These are phyloP conservation scores for Talaromyces pinophilus DNA, from an alignment of 2,329 filamentous ascomycete species.

Conservation along the genomic window DNA sequence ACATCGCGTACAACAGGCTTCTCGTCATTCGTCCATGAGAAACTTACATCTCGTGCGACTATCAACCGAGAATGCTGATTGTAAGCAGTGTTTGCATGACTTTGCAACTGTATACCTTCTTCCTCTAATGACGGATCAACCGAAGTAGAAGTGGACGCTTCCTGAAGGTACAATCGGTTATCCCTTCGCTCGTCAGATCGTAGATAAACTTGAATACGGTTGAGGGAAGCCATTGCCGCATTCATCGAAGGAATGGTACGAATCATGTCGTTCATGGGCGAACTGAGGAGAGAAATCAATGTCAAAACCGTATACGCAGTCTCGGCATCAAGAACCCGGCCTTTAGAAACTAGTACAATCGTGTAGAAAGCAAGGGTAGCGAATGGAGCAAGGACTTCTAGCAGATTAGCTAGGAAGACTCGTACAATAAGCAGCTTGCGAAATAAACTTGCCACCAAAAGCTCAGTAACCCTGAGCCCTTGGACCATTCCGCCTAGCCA, in stretches of 20 bases:
- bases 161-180: constrained; percentile 55
- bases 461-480: constrained; percentile 43
- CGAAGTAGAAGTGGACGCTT: constrained; percentile 39
- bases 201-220: constrained; percentile 43
- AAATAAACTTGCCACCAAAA: constrained; percentile 45
- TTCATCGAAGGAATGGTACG: constrained; percentile 37
- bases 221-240: constrained; percentile 43
- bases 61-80: constrained; percentile 36
- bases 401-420: constrained; percentile 38
- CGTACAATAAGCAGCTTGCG: constrained; percentile 44
- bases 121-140: constrained; percentile 41
- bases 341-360: constrained; percentile 22
- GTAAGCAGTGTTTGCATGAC: constrained; percentile 32
- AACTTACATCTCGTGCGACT: constrained; percentile 55
- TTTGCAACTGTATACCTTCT: constrained; percentile 39
- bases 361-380: constrained; percentile 29
- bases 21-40: constrained; percentile 66
- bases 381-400: constrained; percentile 40
- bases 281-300: constrained; percentile 30
- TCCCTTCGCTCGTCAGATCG: constrained; percentile 45
- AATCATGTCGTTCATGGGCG: constrained; percentile 29
- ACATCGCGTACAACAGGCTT: constrained; percentile 59
- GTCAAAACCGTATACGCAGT: constrained; percentile 32
- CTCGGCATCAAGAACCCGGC: constrained; percentile 31
- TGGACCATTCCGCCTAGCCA: constrained; percentile 43